Base-by-base conservation (phyloP, 805 yeast species). In the Priceomyces fermenticarens region DNA sequence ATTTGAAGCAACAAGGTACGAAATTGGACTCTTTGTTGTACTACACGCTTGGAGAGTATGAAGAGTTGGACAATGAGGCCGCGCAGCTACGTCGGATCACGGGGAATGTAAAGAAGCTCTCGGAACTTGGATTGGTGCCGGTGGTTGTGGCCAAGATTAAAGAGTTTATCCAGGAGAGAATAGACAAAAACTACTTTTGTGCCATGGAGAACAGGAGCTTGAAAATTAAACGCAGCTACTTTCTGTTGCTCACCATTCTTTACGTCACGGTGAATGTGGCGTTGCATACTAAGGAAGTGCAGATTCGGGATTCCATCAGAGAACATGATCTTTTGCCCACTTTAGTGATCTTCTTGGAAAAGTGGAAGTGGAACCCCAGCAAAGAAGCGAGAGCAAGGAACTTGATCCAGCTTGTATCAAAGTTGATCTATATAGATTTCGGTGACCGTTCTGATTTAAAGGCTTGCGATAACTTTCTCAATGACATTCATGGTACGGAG, bases 281-380 rank as follows among this genome's bases (percentile, higher is more conserved):
- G 12, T 23, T 67, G 15, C 39, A 45, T 31, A 30, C 43, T 8
- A 28, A 36, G 2, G 42, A 45, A 29, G 27, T 44, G 3, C 36
- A 47, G 10, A 51, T 66, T 26, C 40, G 48, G 14, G 40, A 40
- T 0, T 41, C 36, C n/a, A 48, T 75, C 5, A 48, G 46, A 3
- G 51, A 67, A 2, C 38, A 60, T 0, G 66, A 74, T 23, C 12
- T 86, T 1, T 46, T 86, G 30, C 44, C 66, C 1, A 57, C 57
- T 11, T 46, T 86, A 5, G 61, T 79, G 1, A 58, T 64, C 30
- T 71, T 75, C 36, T 69, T 85, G 7, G 90, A 83, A 46, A 64
- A 72, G 33, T 83, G 91, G 87, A 74, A 86, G 48, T 80, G 86
- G 83, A 47, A 60, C 39, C 65, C 67, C 10, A 53, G 56, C 36